Conservation (phyloP, 176 grass and related monocot genomes). For the Eleusine indica region DNA sequence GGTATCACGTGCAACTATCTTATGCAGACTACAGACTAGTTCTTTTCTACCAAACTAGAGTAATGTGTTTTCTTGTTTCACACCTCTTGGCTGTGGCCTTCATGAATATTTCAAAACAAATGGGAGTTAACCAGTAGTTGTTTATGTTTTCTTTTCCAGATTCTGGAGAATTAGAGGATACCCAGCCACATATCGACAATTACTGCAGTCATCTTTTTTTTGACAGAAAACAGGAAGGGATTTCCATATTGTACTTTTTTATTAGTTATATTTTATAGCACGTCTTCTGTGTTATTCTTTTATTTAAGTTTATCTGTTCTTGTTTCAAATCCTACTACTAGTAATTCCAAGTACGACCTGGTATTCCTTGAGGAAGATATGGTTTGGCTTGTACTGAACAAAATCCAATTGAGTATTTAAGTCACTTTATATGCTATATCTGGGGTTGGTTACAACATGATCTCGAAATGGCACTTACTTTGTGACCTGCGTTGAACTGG, state of each 20-base stretch:
- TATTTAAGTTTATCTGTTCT: slow-evolving; percentile 18
- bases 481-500: slow-evolving; percentile 40
- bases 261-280: background rate
- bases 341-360: background rate
- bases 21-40: background rate
- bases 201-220: background rate
- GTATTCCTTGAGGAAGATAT: slow-evolving; percentile 3
- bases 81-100: slow-evolving; percentile 4
- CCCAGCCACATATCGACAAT: background rate
- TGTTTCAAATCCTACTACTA: background rate
- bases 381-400: slow-evolving; percentile 1
- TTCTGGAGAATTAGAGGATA: slow-evolving; percentile 30
- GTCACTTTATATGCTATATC: slow-evolving; percentile 44
- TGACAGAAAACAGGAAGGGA: background rate
- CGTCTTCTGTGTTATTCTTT: background rate
- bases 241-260: background rate
- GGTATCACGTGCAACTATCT: background rate
- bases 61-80: background rate
- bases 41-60: slow-evolving; percentile 16
- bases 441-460: slow-evolving; percentile 43
- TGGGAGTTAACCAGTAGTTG: background rate
- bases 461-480: slow-evolving; percentile 47
- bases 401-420: slow-evolving; percentile 6
- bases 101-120: background rate
- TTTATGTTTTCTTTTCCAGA: slow-evolving; percentile 33